Evolutionary conservation across 345 rosid species (phyloP).

Genomic region (Euphorbia tirucalli): DNA sequence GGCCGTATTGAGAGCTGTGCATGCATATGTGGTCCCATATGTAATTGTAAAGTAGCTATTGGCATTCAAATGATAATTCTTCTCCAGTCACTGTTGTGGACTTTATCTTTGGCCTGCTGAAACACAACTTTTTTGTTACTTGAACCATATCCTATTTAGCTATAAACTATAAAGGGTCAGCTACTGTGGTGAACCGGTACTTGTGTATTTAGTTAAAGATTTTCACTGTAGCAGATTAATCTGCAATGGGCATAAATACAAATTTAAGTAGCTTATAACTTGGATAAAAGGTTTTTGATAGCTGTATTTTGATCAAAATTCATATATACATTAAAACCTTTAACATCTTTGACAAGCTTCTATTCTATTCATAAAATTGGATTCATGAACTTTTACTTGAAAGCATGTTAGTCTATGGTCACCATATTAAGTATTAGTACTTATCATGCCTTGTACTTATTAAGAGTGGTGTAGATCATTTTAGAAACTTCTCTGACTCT

Average conservation of each 20-base stretch:
- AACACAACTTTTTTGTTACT: neutral
- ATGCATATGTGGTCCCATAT: neutral
- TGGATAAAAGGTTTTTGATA: neutral
- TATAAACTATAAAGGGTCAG: neutral
- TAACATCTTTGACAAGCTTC: neutral
- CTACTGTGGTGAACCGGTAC: neutral
- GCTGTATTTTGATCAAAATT: neutral
- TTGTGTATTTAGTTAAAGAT: neutral
- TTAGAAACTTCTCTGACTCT: neutral
- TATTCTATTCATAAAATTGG: neutral
- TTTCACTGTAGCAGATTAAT: neutral
- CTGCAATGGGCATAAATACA: neutral
- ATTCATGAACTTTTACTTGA: too few relatives aligned
- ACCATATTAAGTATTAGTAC: neutral
- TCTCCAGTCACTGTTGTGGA: neutral
- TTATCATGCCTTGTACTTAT: neutral
- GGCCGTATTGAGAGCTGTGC: conserved; percentile 13
- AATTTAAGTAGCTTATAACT: neutral
- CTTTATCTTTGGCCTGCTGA: neutral
- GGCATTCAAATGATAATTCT: neutral
- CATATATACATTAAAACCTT: too few relatives aligned
- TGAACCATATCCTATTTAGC: neutral
- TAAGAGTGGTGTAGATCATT: neutral
- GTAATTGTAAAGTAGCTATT: neutral
- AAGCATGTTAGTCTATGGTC: neutral